Percentiles rank a stretch among this genome's conserved stretches.
Evolutionary conservation across 257 asterid genomes (phyloP).

Genomic region (Fraxinus cuspidata): DNA sequence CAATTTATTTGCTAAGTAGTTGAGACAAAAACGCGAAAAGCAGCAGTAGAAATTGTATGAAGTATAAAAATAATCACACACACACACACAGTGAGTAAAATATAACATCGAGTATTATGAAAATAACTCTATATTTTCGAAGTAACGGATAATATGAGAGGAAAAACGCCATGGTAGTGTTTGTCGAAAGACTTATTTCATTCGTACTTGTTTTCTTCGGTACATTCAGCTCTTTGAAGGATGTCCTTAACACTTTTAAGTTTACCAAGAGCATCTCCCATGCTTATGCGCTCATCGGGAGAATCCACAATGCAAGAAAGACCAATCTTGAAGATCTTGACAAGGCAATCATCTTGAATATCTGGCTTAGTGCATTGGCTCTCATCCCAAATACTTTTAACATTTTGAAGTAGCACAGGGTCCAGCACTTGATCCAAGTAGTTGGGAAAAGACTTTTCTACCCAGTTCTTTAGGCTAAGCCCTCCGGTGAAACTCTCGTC

Average conservation of each 20-base stretch:
- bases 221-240: constrained; percentile 13
- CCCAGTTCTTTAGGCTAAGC: constrained; percentile 54
- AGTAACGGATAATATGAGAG: neutral
- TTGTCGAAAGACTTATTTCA: neutral
- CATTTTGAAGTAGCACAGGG: constrained; percentile 26
- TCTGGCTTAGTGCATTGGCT: constrained; percentile 13
- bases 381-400: constrained; percentile 2
- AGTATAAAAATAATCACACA: neutral
- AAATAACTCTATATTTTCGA: no score
- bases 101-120: neutral
- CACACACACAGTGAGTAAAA: neutral
- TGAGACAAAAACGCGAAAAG: no score
- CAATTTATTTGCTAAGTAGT: no score
- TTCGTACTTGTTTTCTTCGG: neutral
- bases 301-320: constrained; percentile 49
- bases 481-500: constrained; percentile 42
- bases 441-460: constrained; percentile 37
- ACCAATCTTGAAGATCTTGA: constrained; percentile 38
- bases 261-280: constrained; percentile 42
- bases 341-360: constrained; percentile 28
- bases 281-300: constrained; percentile 37
- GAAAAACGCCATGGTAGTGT: neutral
- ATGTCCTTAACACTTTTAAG: constrained; percentile 30
- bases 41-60: no score
- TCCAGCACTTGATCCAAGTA: constrained; percentile 45